Base-by-base conservation (phyloP, 441 rosid genomes). In the Brassica hybrid region DNA sequence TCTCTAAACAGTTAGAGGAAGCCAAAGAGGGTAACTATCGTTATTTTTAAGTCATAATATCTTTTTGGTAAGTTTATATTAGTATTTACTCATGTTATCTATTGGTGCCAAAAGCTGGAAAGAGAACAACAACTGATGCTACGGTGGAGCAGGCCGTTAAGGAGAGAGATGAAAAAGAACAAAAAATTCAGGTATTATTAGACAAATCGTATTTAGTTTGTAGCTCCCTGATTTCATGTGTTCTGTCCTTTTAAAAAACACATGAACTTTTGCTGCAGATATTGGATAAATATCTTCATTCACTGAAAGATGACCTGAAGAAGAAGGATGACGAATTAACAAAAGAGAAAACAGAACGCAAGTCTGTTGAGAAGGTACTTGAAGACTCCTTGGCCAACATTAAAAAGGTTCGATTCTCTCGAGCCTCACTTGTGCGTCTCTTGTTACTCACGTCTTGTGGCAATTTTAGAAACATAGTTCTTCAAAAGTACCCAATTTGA, bases 131-230 rank as follows among this genome's bases (percentile, higher is more conserved):
- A 7, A 86, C 80, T 32, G 94, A 84, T 85, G 81, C 79, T 67
- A 73, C 78, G 74, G 82, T 87, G 67, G 98, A 96, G 76, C 98
- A 89, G 79, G 84, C 85, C 73, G 77, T 89, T 86, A 92, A 91
- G 88, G 99, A 95, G 81, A 95, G 85, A 83, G 98, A 95, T 81
- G 98, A 94, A 77, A 96, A 88, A 81, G 97, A 95, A 52, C 90
- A 90, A 50, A 92, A 87, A 80, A 85, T 91, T 84, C 97, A 94
- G 97, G 99, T 96, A 58, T 9, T 14, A 64, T 50, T 27, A 9
- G 21, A 36, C 6, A 45, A 45, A 45, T 45, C 6, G 16, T 45
- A 45, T 45, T 45, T 13, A 58, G 30, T 74, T 56, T 52, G 45
- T 62, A 56, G 50, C 36, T 73, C 14, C 5, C 30, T 74, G 12